Base-by-base conservation (phyloP, 2,329 filamentous ascomycete genomes). In the Penicillium digitatum region DNA sequence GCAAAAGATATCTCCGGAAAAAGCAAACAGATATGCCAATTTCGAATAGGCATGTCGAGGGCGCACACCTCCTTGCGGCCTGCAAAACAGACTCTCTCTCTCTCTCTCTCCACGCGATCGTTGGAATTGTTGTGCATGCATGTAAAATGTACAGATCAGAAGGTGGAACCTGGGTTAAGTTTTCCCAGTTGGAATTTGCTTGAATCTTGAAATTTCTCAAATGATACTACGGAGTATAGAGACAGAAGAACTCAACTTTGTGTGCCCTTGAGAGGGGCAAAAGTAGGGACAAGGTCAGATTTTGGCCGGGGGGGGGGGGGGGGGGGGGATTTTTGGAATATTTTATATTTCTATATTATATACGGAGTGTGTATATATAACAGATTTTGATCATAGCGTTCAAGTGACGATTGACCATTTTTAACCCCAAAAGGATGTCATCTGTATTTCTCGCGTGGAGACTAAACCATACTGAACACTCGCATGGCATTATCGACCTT, bases 71-170 rank as follows among this genome's bases (percentile, higher is more conserved):
- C 53, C 53, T 55, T 55, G 18, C 53, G 42, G 16, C 6, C 34
- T 52, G 48, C 53, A 44, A 52, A 55, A 55, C 53, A 52, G 53
- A 52, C 38, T 55, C 18, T n/a, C n/a, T n/a, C n/a, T n/a, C n/a
- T n/a, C n/a, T n/a, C n/a, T n/a, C n/a, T n/a, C n/a, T 31, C 53
- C 53, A 55, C 53, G 48, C 53, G 53, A 34, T 35, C 26, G 48
- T 46, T 34, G 4, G 27, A 38, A 24, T 34, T 22, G 20, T 47
- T n/a, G n/a, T 48, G 48, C 29, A 34, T 53, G 39, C 39, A 50
- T 50, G 11, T 26, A 22, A 18, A 52, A 11, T 50, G 48, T 46
- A 42, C 14, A 18, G 24, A 39, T 46, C 40, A 47, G 22, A 42
- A 37, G 48, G 12, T 39, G 22, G 20, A 14, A 22, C 18, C 18